phyloP scores from a whole-genome alignment of 257 asterid genomes.

The Solanum piurae region DNA sequence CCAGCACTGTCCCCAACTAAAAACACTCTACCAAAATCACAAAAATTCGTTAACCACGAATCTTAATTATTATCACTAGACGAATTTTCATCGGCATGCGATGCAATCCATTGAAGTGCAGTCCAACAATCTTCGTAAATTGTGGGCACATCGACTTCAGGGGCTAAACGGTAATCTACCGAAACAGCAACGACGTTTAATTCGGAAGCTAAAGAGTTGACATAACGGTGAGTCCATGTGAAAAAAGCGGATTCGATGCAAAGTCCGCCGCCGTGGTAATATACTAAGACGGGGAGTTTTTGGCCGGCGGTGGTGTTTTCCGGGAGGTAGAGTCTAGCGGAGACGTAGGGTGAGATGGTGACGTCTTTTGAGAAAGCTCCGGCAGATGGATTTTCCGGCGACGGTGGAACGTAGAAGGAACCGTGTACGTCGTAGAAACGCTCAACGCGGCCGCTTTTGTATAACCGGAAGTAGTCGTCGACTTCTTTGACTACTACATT shows the following conservation, averaged over 20 bases:
- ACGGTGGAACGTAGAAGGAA: slow-evolving; percentile 5
- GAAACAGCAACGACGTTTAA: slow-evolving; percentile 9
- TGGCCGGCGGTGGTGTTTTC: background rate
- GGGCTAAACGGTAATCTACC: slow-evolving; percentile 23
- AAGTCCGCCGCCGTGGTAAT: slow-evolving; percentile 27
- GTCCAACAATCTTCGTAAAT: slow-evolving; percentile 23
- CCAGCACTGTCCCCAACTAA: slow-evolving; percentile 24
- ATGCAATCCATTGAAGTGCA: slow-evolving; percentile 14
- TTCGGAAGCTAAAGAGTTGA: background rate
- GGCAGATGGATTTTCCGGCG: background rate
- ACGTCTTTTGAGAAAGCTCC: slow-evolving; percentile 15
- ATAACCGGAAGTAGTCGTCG: slow-evolving; percentile 8
- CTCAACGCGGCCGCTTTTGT: slow-evolving; percentile 18
- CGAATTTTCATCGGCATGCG: background rate
- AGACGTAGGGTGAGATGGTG: slow-evolving; percentile 5
- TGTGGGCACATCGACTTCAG: slow-evolving; percentile 14
- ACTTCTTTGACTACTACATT: slow-evolving; percentile 10
- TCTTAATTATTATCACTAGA: background rate
- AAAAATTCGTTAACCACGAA: slow-evolving; percentile 10
- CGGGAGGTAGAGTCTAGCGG: slow-evolving; percentile 22
- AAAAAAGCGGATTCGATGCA: slow-evolving; percentile 16
- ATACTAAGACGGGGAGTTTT: slow-evolving; percentile 14
- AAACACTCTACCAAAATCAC: slow-evolving; percentile 7
- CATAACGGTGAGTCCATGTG: slow-evolving; percentile 2
- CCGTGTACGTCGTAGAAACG: background rate